Evolutionary conservation across 2,329 filamentous ascomycete species (phyloP), one percentile per base, ranked within the genome.

Genomic region (Mollisia scopiformis): DNA sequence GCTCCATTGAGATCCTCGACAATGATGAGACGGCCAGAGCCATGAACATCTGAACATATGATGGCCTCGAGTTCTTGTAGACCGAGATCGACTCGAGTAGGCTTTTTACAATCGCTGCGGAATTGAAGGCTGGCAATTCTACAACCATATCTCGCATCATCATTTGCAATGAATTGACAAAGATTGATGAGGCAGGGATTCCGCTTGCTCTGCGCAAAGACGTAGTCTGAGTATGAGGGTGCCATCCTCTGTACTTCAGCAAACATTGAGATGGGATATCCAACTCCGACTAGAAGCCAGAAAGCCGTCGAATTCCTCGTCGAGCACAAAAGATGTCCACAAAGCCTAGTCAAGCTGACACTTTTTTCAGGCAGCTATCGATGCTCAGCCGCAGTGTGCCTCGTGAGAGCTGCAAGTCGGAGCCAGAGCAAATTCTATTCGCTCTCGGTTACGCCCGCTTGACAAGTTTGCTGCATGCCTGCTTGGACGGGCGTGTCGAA

Each of bases 1-100:
- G 41, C 52, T 30, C 25, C 43, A 14, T 30, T 56, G 21, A 62
- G 31, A 30, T 62, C 46, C 21, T 59, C 60, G n/a, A 62, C 46
- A 35, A 62, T 52, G 1, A 61, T 19, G 11, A 61, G 51, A 11
- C 49, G 46, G 6, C 59, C 59, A 37, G 27, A 35, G 55, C 14
- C 30, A 28, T 19, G 5, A 21, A n/a, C 13, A 46, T 46, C 41
- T 46, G 19, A 21, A 16, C 23, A 14, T 16, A 37, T 13, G 33
- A 37, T 37, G 11, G 33, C 41, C 3, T 46, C 41, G 19, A 46
- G n/a, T 46, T 46, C 6, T 19, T 3, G n/a, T 10, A 21, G 6
- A 13, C 23, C 41, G 23, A 23, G 41, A 23, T 46, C 19, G 13
- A 46, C 19, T 46, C 23, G 33, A 16, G 11, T 11, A 37, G 33